A percentile compares a stretch with the other conserved stretches of the same genome.
Evolutionary conservation across 768 basidiomycete species (phyloP).

Genomic region (Pleurotus eryngii): DNA sequence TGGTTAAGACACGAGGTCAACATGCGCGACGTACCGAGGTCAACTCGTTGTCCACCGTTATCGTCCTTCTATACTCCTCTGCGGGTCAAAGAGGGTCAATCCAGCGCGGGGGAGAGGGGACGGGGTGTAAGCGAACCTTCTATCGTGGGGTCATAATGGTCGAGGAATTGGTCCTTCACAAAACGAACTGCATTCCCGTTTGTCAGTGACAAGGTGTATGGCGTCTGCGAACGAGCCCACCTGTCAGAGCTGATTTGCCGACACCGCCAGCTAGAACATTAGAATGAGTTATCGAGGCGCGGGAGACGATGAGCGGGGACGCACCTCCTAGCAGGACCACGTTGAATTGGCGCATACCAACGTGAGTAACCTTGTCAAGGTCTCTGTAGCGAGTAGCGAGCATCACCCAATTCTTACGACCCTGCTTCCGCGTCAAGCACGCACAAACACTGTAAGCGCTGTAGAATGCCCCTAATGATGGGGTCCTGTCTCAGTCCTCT

Average conservation of each 20-base stretch:
- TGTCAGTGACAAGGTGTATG: neutral
- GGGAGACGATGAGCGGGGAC: slow-evolving; percentile 14
- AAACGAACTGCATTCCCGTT: slow-evolving; percentile 50
- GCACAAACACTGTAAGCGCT: no score
- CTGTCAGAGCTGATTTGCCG: slow-evolving; percentile 82
- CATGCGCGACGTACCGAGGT: slow-evolving; percentile 47
- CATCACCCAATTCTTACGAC: no score
- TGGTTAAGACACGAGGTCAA: slow-evolving; percentile 2
- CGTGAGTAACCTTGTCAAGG: neutral
- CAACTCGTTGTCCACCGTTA: slow-evolving; percentile 64
- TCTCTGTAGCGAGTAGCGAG: no score
- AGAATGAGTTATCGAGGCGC: slow-evolving; percentile 1
- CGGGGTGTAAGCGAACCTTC: slow-evolving; percentile 49
- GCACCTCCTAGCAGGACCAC: slow-evolving; percentile 80
- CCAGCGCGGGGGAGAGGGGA: slow-evolving; percentile 2
- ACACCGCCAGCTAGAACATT: slow-evolving; percentile 71
- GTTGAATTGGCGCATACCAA: slow-evolving; percentile 64
- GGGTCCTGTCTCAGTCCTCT: no score
- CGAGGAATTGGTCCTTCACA: slow-evolving; percentile 68
- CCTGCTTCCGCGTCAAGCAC: no score
- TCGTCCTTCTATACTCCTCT: slow-evolving; percentile 70
- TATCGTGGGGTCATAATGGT: slow-evolving; percentile 81
- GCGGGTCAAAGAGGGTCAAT: slow-evolving; percentile 13
- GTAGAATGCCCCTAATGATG: no score
- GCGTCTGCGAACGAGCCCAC: slow-evolving; percentile 19